A percentile compares a stretch with the other conserved stretches of the same genome.
Conservation (phyloP, 2,329 filamentous ascomycete species). For the Huntiella savannae region DNA sequence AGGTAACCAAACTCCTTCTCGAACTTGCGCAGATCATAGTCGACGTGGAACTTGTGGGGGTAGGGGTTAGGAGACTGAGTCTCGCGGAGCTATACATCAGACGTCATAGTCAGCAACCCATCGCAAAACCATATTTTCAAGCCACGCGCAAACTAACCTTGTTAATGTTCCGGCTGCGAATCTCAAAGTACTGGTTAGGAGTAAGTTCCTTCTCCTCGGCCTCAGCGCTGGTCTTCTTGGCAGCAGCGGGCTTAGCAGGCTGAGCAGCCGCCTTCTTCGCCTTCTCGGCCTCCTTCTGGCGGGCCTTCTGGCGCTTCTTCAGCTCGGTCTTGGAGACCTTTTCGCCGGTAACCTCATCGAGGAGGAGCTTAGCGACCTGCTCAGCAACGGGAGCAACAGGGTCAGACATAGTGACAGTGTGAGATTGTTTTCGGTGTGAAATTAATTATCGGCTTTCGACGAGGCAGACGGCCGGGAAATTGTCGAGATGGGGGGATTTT, state of each 20-base stretch:
- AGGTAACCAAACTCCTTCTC: constrained; percentile 58
- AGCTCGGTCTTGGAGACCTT: constrained; percentile 66
- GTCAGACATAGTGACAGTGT: constrained; percentile 17
- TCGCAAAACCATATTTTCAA: not conserved
- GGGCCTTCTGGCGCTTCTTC: constrained; percentile 90
- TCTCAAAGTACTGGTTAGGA: constrained; percentile 72
- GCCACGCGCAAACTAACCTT: constrained; percentile 20
- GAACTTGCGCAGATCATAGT: constrained; percentile 67
- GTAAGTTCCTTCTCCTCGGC: constrained; percentile 36
- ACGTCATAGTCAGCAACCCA: not conserved
- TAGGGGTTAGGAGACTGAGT: constrained; percentile 66
- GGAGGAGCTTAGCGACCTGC: constrained; percentile 51
- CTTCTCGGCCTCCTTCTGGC: constrained; percentile 76
- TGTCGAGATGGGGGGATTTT: not conserved
- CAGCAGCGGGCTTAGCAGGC: constrained; percentile 37
- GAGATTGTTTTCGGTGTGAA: not conserved
- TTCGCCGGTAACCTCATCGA: constrained; percentile 89
- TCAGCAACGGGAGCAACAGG: constrained; percentile 26
- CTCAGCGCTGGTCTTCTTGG: constrained; percentile 61
- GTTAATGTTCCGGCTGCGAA: constrained; percentile 67
- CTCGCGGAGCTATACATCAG: constrained; percentile 32
- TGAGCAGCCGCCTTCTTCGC: constrained; percentile 58
- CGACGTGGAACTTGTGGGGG: constrained; percentile 80
- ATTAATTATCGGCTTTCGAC: not conserved
- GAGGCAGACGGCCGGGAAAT: not conserved